Evolutionary conservation across 2,329 filamentous ascomycete genomes (phyloP).

Genomic region (Hymenoscyphus infarciens): DNA sequence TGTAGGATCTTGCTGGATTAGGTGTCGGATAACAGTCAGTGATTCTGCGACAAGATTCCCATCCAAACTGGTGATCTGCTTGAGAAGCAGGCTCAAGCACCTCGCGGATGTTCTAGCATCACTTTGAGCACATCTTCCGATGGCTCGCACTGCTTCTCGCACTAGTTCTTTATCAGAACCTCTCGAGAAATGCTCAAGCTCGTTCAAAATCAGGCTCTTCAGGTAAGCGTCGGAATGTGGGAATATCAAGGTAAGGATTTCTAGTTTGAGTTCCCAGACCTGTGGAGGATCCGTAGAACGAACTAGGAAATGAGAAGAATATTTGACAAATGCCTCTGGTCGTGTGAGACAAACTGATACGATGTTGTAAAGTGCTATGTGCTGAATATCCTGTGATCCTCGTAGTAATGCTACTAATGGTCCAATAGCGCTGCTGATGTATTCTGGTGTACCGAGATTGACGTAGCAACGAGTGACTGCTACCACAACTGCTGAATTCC

Average conservation of each 20-base stretch:
- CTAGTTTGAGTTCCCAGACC: slow-evolving; percentile 89
- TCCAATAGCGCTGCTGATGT: slow-evolving; percentile 72
- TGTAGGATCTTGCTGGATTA: slow-evolving; percentile 86
- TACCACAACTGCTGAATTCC: slow-evolving; percentile 88
- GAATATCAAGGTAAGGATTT: slow-evolving; percentile 86
- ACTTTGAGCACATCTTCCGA: slow-evolving; percentile 86
- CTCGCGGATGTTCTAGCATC: slow-evolving; percentile 67
- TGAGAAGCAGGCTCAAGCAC: slow-evolving; percentile 77
- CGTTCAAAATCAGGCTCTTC: slow-evolving; percentile 84
- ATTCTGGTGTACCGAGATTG: slow-evolving; percentile 75
- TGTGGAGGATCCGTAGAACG: slow-evolving; percentile 72
- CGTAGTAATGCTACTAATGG: slow-evolving; percentile 83
- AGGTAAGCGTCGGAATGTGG: slow-evolving; percentile 71
- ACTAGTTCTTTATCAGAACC: slow-evolving; percentile 73
- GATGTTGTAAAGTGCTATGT: slow-evolving; percentile 89
- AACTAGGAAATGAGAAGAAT: slow-evolving; percentile 86
- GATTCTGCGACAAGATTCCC: slow-evolving; percentile 87
- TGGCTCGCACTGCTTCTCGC: slow-evolving; percentile 84
- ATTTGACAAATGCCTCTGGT: slow-evolving; percentile 79
- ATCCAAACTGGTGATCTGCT: slow-evolving; percentile 84
- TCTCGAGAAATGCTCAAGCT: slow-evolving; percentile 89
- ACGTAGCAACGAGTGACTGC: slow-evolving; percentile 82
- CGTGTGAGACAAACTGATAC: slow-evolving; percentile 81
- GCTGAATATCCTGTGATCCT: slow-evolving; percentile 80
- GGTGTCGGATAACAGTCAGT: slow-evolving; percentile 87